A percentile compares a stretch with the other conserved stretches of the same genome.
Evolutionary conservation across 352 stramenopile species (phyloP).

Genomic region (Globisporangium megalacanthum): DNA sequence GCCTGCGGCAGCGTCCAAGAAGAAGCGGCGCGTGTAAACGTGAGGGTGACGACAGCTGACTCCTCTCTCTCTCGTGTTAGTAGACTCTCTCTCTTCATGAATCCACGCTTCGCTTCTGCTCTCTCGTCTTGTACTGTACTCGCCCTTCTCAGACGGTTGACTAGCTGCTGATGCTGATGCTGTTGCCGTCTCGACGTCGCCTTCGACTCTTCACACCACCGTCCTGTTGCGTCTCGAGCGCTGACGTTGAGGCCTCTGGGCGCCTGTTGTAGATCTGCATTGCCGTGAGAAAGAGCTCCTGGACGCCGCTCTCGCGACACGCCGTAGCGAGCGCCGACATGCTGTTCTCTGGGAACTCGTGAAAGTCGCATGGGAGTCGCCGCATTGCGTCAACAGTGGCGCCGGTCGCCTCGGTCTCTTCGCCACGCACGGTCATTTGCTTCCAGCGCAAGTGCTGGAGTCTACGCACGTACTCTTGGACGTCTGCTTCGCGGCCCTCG

Average conservation of each 20-base stretch:
- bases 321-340: constrained; percentile 57
- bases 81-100: constrained; percentile 14
- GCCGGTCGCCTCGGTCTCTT: constrained; percentile 40
- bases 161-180: not conserved
- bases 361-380: constrained; percentile 34
- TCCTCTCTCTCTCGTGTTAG: constrained; percentile 3
- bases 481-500: constrained; percentile 46
- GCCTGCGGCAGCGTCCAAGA: constrained; percentile 4
- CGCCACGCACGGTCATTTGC: constrained; percentile 74
- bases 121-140: not conserved
- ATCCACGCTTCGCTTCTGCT: not conserved
- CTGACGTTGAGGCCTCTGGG: not conserved
- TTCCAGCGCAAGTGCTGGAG: constrained; percentile 77
- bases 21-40: constrained; percentile 41
- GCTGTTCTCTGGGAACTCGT: constrained; percentile 54
- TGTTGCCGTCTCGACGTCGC: not conserved
- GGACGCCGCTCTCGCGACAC: constrained; percentile 43
- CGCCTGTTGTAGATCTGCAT: constrained; percentile 70
- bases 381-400: constrained; percentile 24
- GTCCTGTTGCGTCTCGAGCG: not conserved
- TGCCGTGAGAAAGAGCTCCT: constrained; percentile 68
- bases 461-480: constrained; percentile 63
- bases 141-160: not conserved
- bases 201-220: not conserved
- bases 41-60: too few species aligned